A percentile compares a stretch with the other conserved stretches of the same genome.
phyloP scores from a whole-genome alignment of 768 basidiomycete species.

The Phaeolepiota aurea region DNA sequence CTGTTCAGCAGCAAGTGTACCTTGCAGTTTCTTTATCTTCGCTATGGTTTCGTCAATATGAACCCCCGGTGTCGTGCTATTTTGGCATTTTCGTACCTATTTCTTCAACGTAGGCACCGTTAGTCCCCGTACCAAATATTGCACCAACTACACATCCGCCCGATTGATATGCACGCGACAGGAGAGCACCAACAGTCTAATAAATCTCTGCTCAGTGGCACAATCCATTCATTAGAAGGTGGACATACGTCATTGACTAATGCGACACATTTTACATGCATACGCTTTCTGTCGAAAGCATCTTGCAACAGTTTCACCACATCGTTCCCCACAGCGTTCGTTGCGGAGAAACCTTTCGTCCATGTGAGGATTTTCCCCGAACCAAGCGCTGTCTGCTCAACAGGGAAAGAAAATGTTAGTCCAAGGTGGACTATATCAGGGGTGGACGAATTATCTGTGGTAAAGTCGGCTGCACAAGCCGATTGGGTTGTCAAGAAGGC shows the following conservation, averaged over 20 bases:
- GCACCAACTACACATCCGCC: slow-evolving; percentile 85
- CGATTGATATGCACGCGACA: slow-evolving; percentile 89
- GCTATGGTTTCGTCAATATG: slow-evolving; percentile 16
- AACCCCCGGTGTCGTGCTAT: background rate
- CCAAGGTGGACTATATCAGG: slow-evolving; percentile 55
- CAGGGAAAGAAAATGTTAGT: slow-evolving; percentile 95
- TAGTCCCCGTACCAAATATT: slow-evolving; percentile 98
- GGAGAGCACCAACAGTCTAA: slow-evolving; percentile 91
- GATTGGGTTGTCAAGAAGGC: slow-evolving; percentile 73
- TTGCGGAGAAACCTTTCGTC: slow-evolving; percentile 95
- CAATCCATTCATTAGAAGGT: background rate
- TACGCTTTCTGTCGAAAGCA: slow-evolving; percentile 85
- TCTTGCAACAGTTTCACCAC: slow-evolving; percentile 86
- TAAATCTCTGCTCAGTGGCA: slow-evolving; percentile 1
- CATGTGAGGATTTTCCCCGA: slow-evolving; percentile 87
- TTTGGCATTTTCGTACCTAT: slow-evolving; percentile 29
- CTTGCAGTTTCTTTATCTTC: slow-evolving; percentile 78
- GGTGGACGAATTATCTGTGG: slow-evolving; percentile 8
- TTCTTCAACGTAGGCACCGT: slow-evolving; percentile 94
- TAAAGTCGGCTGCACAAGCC: slow-evolving; percentile 17
- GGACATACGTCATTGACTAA: slow-evolving; percentile 85
- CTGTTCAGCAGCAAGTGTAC: slow-evolving; percentile 45
- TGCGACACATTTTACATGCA: slow-evolving; percentile 87
- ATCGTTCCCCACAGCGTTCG: slow-evolving; percentile 83
- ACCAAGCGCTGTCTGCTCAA: slow-evolving; percentile 90